Evolutionary conservation across 2,329 filamentous ascomycete species (phyloP).

Genomic region (Aspergillus pseudoglaucus): DNA sequence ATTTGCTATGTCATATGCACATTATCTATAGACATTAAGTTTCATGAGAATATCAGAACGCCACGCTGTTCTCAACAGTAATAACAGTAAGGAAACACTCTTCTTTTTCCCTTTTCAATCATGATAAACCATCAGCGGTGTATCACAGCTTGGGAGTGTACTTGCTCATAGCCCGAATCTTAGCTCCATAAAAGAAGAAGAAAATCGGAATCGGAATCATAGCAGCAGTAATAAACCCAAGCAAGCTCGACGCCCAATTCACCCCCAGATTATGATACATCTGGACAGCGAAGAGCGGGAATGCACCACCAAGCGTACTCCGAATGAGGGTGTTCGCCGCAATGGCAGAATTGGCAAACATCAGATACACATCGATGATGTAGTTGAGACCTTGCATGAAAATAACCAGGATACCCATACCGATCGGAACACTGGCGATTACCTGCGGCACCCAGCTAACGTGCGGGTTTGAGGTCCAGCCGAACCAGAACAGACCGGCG

Average conservation of each 20-base stretch:
- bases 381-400: conserved; percentile 38
- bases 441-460: conserved; percentile 43
- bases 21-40: not conserved
- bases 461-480: conserved; percentile 37
- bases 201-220: conserved; percentile 43
- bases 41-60: not conserved
- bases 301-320: conserved; percentile 26
- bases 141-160: conserved; percentile 26
- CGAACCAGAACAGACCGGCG: conserved; percentile 43
- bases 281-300: conserved; percentile 22
- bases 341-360: conserved; percentile 34
- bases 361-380: conserved; percentile 35
- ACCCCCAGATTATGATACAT: conserved; percentile 34
- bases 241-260: conserved; percentile 30
- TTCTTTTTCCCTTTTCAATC: too few relatives aligned
- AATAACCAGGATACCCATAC: conserved; percentile 36
- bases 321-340: conserved; percentile 32
- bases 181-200: conserved; percentile 42
- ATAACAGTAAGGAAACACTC: not conserved
- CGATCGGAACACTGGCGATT: conserved; percentile 37
- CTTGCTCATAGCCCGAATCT: conserved; percentile 39
- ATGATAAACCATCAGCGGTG: not conserved
- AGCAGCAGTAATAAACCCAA: conserved; percentile 31
- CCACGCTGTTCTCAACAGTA: not conserved
- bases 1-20: not conserved